These are phyloP conservation scores for Pseudogymnoascus pannorum DNA, from an alignment of 2,329 filamentous ascomycete genomes.

Conservation along the genomic window DNA sequence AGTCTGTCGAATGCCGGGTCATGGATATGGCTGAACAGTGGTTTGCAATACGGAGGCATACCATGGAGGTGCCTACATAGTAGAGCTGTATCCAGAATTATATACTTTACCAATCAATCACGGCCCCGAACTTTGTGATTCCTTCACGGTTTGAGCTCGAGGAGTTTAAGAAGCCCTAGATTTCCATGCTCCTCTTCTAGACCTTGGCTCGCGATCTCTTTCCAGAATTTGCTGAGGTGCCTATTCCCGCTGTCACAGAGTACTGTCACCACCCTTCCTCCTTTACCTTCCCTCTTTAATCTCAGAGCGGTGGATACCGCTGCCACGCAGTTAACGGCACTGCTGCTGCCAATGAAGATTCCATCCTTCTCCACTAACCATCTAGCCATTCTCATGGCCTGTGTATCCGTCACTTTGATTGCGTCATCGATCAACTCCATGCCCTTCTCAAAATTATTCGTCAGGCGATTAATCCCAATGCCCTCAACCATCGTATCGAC, in stretches of 20 bases:
- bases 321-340: constrained; percentile 90
- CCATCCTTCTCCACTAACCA: constrained; percentile 96
- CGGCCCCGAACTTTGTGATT: background rate
- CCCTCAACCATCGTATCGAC: constrained; percentile 96
- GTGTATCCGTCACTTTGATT: constrained; percentile 76
- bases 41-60: constrained; percentile 3
- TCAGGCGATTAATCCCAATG: constrained; percentile 91
- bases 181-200: constrained; percentile 50
- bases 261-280: constrained; percentile 66
- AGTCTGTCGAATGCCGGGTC: background rate
- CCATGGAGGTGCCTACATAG: background rate
- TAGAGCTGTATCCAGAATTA: background rate
- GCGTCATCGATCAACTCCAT: constrained; percentile 84
- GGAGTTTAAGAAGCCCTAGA: constrained; percentile 41
- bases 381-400: constrained; percentile 88
- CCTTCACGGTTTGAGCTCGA: constrained; percentile 28
- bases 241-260: constrained; percentile 77
- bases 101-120: background rate
- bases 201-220: constrained; percentile 59
- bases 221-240: constrained; percentile 82
- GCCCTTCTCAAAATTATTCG: constrained; percentile 83
- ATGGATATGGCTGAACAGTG: background rate
- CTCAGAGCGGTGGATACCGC: constrained; percentile 61
- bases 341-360: constrained; percentile 89
- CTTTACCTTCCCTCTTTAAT: constrained; percentile 54